A percentile compares a stretch with the other conserved stretches of the same genome.
These are phyloP conservation scores for Blastobotrys proliferans DNA, from an alignment of 1,139 yeast genomes.

Conservation along the genomic window DNA sequence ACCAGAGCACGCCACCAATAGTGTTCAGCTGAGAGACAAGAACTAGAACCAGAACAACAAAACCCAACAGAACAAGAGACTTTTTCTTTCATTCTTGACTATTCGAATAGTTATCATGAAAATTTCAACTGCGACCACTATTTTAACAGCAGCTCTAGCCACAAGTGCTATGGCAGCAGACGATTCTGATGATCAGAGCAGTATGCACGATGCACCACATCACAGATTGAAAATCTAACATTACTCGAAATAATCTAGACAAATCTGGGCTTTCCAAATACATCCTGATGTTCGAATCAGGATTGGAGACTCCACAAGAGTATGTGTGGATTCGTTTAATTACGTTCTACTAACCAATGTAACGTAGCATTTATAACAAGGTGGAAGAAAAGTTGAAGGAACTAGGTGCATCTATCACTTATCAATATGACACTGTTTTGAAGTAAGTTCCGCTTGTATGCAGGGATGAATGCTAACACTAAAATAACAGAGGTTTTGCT, in stretches of 20 bases:
- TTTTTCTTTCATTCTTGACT: no score
- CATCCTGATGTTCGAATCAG: slow-evolving; percentile 35
- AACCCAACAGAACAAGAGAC: no score
- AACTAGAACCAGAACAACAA: no score
- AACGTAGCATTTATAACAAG: slow-evolving; percentile 26
- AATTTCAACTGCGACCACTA: not conserved
- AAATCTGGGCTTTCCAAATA: slow-evolving; percentile 22
- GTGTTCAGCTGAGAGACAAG: no score
- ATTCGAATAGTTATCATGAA: no score
- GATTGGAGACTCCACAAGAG: slow-evolving; percentile 34
- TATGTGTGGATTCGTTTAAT: not conserved
- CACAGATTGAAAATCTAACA: not conserved
- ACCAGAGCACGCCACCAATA: no score
- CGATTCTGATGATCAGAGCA: not conserved
- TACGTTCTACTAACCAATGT: not conserved
- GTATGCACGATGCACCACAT: not conserved
- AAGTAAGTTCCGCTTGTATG: slow-evolving; percentile 13
- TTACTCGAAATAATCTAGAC: not conserved
- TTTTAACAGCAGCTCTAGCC: slow-evolving; percentile 20
- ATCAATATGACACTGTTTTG: slow-evolving; percentile 40
- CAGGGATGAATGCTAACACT: slow-evolving; percentile 17
- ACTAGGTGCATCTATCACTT: slow-evolving; percentile 39
- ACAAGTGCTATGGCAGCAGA: slow-evolving; percentile 16
- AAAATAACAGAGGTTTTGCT: slow-evolving; percentile 39
- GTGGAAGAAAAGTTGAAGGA: slow-evolving; percentile 33